A percentile compares a stretch with the other conserved stretches of the same genome.
Conservation (phyloP, 2,329 filamentous ascomycete genomes). For the Thyridium curvatum region DNA sequence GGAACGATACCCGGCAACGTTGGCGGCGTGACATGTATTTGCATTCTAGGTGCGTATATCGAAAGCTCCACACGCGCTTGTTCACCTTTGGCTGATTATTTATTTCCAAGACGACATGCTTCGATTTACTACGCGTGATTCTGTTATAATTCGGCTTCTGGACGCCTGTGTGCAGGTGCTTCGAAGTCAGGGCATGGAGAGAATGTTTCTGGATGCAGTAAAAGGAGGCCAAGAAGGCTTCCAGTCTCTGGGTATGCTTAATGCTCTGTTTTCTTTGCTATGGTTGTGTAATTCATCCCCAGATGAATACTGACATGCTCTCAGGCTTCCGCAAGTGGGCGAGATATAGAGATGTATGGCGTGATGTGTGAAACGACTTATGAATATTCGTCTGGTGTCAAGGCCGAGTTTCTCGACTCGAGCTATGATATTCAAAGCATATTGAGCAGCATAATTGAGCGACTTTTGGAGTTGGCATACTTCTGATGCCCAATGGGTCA, state of each 20-base stretch:
- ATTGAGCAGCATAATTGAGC: too few relatives aligned
- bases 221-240: constrained; percentile 43
- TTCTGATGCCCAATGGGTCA: too few relatives aligned
- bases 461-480: too few relatives aligned
- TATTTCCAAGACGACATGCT: constrained; percentile 32
- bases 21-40: constrained; percentile 56
- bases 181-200: constrained; percentile 41
- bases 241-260: constrained; percentile 45
- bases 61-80: neutral
- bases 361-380: too few relatives aligned
- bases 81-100: constrained; percentile 2
- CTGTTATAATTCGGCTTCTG: constrained; percentile 46
- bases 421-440: neutral
- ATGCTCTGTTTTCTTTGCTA: neutral
- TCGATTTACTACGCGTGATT: constrained; percentile 37
- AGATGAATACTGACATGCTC: constrained; percentile 3
- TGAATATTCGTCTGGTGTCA: too few relatives aligned
- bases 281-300: too few relatives aligned
- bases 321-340: constrained; percentile 56
- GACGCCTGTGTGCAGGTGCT: constrained; percentile 44
- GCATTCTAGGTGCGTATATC: constrained; percentile 42
- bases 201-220: constrained; percentile 50
- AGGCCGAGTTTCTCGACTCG: neutral
- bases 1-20: constrained; percentile 40
- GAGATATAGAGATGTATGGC: constrained; percentile 50